phyloP scores from a whole-genome alignment of 176 grass and related monocot genomes.

The Carex myosuroides region DNA sequence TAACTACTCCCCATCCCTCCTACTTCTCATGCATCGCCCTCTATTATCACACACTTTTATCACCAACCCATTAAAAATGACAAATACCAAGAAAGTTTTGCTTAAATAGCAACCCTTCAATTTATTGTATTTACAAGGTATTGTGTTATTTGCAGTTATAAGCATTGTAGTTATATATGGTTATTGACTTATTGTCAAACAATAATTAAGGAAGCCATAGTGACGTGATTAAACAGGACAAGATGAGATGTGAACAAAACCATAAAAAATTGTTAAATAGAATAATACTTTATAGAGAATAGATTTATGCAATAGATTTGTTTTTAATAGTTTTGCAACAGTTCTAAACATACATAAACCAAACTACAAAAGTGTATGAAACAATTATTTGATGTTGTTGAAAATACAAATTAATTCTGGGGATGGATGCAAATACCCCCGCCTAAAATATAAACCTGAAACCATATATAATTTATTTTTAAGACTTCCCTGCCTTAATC shows the following conservation, averaged over 20 bases:
- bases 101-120: neutral
- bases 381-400: neutral
- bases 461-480: neutral
- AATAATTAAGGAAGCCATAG: neutral
- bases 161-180: neutral
- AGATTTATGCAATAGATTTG: neutral
- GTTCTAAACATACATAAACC: neutral
- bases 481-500: constrained; percentile 10
- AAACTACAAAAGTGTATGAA: neutral
- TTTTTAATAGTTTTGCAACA: neutral
- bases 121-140: neutral
- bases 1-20: constrained; percentile 13
- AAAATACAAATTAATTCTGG: constrained; percentile 8
- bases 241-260: too few species aligned
- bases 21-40: constrained; percentile 9
- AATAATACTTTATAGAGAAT: too few species aligned
- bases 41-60: neutral
- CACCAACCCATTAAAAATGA: neutral
- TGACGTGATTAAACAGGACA: neutral
- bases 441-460: neutral
- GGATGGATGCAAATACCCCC: neutral
- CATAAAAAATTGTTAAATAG: too few species aligned
- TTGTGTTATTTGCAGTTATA: neutral
- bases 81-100: neutral
- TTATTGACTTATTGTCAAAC: neutral